A percentile compares a stretch with the other conserved stretches of the same genome.
These are phyloP conservation scores for Cichorium intybus DNA, from an alignment of 140 eudicot species.

Conservation along the genomic window DNA sequence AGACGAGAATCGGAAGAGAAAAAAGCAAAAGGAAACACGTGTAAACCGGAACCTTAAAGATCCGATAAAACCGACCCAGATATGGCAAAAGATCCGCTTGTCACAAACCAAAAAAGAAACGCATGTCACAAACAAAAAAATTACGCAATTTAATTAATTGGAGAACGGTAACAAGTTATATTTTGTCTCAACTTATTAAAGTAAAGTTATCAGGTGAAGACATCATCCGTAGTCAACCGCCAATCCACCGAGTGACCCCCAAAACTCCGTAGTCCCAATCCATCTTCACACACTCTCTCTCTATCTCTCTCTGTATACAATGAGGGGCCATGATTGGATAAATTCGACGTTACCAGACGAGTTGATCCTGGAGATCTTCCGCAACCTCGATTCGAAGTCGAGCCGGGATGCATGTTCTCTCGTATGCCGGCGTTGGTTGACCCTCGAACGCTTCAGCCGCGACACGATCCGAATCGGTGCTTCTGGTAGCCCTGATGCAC, in stretches of 20 bases:
- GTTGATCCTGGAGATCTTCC: slow-evolving; percentile 62
- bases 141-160: too few species aligned
- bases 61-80: too few species aligned
- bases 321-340: slow-evolving; percentile 67
- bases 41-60: too few species aligned
- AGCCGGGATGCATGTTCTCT: slow-evolving; percentile 73
- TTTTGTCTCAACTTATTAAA: too few species aligned
- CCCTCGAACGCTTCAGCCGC: slow-evolving; percentile 76
- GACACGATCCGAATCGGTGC: slow-evolving; percentile 84
- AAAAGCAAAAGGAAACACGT: too few species aligned
- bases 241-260: slow-evolving; percentile 26
- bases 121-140: too few species aligned
- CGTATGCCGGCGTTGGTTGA: slow-evolving; percentile 86
- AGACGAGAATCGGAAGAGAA: too few species aligned
- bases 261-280: background rate
- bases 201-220: background rate
- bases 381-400: slow-evolving; percentile 46
- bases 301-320: slow-evolving; percentile 13
- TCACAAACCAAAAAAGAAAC: too few species aligned
- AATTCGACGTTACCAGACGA: slow-evolving; percentile 73
- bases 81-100: too few species aligned
- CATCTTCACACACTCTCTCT: background rate
- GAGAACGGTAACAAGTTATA: too few species aligned
- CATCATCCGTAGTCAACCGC: slow-evolving; percentile 21
- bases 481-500: slow-evolving; percentile 66